These are phyloP conservation scores for Ascochyta pisi DNA, from an alignment of 2,329 filamentous ascomycete species.

Conservation along the genomic window DNA sequence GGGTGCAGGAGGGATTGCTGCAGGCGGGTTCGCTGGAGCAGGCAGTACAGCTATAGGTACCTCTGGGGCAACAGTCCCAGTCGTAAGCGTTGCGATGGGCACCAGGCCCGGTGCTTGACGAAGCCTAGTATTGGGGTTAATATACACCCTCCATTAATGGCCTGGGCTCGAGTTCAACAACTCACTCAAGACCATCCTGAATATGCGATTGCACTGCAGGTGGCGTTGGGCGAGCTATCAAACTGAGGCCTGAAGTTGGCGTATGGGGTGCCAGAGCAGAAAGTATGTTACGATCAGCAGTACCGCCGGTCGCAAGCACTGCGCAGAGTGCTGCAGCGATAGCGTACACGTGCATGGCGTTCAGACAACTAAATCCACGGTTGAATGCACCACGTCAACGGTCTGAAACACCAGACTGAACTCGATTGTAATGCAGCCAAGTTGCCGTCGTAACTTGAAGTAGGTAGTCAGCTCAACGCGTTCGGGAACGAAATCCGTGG, in stretches of 20 bases:
- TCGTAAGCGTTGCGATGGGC: constrained; percentile 2
- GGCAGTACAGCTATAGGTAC: background rate
- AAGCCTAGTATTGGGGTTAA: constrained; percentile 13
- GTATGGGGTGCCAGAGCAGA: constrained; percentile 12
- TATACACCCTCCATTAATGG: too few species aligned
- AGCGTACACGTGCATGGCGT: background rate
- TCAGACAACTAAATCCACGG: too few species aligned
- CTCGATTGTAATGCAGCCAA: background rate
- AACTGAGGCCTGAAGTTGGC: background rate
- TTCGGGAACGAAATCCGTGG: background rate
- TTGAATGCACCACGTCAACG: background rate
- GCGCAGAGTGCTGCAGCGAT: background rate
- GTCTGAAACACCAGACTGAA: background rate
- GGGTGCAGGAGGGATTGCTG: constrained; percentile 5
- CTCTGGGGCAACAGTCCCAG: background rate
- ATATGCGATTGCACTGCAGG: background rate
- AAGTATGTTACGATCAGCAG: background rate
- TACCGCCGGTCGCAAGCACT: background rate
- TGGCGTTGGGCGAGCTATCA: background rate
- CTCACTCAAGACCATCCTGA: constrained; percentile 12
- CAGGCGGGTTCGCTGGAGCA: constrained; percentile 2
- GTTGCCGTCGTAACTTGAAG: background rate
- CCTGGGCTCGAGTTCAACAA: background rate
- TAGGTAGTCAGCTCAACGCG: background rate
- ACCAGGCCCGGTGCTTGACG: constrained; percentile 20